These are phyloP conservation scores for Teratosphaeriaceae sp. DNA, from an alignment of 2,329 filamentous ascomycete genomes.

Conservation along the genomic window DNA sequence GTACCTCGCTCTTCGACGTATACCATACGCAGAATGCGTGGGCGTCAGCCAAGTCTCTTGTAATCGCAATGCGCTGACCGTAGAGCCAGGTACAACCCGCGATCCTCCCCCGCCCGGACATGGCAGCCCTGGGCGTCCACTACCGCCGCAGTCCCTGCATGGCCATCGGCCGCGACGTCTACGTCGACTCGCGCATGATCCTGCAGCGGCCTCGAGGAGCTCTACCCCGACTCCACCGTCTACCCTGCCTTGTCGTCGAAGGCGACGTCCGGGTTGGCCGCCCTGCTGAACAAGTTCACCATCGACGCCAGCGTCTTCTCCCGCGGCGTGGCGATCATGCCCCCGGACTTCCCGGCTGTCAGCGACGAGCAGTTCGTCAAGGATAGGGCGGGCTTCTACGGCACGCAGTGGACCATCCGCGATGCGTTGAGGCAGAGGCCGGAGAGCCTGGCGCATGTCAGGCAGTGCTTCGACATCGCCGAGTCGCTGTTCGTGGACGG, in stretches of 20 bases:
- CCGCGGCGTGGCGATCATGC: slow-evolving; percentile 50
- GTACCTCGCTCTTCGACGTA: slow-evolving; percentile 61
- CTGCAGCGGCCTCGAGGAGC: slow-evolving; percentile 54
- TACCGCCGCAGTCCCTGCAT: slow-evolving; percentile 67
- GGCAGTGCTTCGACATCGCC: slow-evolving; percentile 49
- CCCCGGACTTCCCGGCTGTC: slow-evolving; percentile 47
- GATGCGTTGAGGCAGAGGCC: slow-evolving; percentile 39
- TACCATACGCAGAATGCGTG: slow-evolving; percentile 63
- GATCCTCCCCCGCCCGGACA: slow-evolving; percentile 59
- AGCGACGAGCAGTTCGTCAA: slow-evolving; percentile 48
- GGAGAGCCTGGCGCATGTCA: slow-evolving; percentile 52
- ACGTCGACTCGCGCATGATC: slow-evolving; percentile 64
- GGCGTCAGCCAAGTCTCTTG: slow-evolving; percentile 17
- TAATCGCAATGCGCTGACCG: neutral
- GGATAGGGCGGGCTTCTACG: slow-evolving; percentile 48
- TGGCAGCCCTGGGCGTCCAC: slow-evolving; percentile 53
- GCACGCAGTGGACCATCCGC: slow-evolving; percentile 36
- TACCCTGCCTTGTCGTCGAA: slow-evolving; percentile 21
- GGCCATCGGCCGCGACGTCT: slow-evolving; percentile 59
- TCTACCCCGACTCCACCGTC: slow-evolving; percentile 37
- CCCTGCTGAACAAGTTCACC: slow-evolving; percentile 1
- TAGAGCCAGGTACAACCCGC: neutral
- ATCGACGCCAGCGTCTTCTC: slow-evolving; percentile 54
- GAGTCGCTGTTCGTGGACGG: slow-evolving; percentile 61
- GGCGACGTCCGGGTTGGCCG: neutral